Evolutionary conservation across 768 basidiomycete genomes (phyloP), one percentile per base, ranked within the genome.

Genomic region (Mycena epipterygia): DNA sequence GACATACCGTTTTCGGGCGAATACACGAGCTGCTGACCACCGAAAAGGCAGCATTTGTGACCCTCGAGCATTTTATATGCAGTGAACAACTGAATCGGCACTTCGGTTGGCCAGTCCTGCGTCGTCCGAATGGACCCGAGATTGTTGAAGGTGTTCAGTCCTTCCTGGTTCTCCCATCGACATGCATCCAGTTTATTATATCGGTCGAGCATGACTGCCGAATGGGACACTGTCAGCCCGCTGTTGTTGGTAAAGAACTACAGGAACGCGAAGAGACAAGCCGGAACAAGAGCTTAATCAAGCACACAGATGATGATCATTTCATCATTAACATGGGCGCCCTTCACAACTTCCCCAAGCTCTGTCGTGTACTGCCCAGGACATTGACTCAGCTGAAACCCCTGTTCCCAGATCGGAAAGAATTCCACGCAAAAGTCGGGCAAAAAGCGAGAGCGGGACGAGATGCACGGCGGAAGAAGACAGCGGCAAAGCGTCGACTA

Each of bases 201-300:
- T 53, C 75, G 2, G 58, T 60, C 5, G 27, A 76, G 52, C 74
- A 77, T 46, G 75, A 77, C 51, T 77, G 73, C 63, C 56, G 52
- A 11, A 41, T 29, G 29, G 56, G 42, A 21, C n/a, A 48, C n/a
- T 75, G 74, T 51, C 8, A 49, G 19, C 44, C 64, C 1, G 23
- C 35, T 27, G 71, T 35, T 6, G 27, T 19, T 6, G 48, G 48
- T 6, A 49, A 49, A 29, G 48, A 49, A 49, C 48, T 6, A 11
- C 73, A 76, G 37, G 73, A 77, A 52, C 58, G 68, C 1, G 30
- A 55, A 39, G 61, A 61, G 5, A 73, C 71, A 0, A 41, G 16
- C n/a, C 61, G 37, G 0, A 25, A 11, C 2, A 44, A 52, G 1
- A 27, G 23, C 2, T 14, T 52, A 2, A 56, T 75, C 23, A 41